Evolutionary conservation across 2,329 filamentous ascomycete genomes (phyloP).

Genomic region (Ophiostoma montium): DNA sequence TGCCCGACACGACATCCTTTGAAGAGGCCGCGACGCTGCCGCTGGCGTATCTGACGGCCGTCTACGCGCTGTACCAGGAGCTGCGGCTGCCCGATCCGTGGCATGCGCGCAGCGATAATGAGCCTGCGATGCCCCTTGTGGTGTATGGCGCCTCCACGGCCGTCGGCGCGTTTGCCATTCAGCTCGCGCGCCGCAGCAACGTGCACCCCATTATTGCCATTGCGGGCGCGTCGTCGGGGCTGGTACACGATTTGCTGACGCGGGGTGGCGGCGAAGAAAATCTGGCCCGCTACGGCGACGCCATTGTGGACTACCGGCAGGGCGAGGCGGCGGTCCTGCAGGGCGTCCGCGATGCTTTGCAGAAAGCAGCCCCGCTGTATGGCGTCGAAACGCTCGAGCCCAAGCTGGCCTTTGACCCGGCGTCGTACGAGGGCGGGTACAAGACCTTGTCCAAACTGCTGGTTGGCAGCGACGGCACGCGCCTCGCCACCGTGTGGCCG

Average conservation of each 20-base stretch:
- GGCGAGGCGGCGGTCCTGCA: constrained; percentile 30
- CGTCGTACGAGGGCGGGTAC: constrained; percentile 29
- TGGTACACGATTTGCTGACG: constrained; percentile 28
- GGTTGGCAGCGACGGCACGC: constrained; percentile 16
- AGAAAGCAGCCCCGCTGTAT: neutral
- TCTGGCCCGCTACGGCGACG: constrained; percentile 29
- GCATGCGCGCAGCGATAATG: constrained; percentile 20
- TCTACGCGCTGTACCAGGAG: constrained; percentile 23
- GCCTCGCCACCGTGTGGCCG: constrained; percentile 17
- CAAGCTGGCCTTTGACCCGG: constrained; percentile 36
- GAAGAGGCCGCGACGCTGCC: constrained; percentile 29
- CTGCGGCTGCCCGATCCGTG: constrained; percentile 26
- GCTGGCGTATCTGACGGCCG: constrained; percentile 29
- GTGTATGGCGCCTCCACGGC: constrained; percentile 34
- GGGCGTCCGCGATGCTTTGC: constrained; percentile 25
- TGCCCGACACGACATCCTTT: constrained; percentile 23
- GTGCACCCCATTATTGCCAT: constrained; percentile 41
- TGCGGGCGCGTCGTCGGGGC: constrained; percentile 31
- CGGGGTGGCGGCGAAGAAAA: constrained; percentile 22
- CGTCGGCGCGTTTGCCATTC: constrained; percentile 37
- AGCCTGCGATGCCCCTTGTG: constrained; percentile 14
- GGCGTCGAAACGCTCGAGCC: neutral
- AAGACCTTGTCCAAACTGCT: constrained; percentile 25
- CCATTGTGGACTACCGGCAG: constrained; percentile 38
- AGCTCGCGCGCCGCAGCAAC: constrained; percentile 32